Evolutionary conservation across 805 yeast genomes (phyloP).

Genomic region (Ascoidea asiatica): DNA sequence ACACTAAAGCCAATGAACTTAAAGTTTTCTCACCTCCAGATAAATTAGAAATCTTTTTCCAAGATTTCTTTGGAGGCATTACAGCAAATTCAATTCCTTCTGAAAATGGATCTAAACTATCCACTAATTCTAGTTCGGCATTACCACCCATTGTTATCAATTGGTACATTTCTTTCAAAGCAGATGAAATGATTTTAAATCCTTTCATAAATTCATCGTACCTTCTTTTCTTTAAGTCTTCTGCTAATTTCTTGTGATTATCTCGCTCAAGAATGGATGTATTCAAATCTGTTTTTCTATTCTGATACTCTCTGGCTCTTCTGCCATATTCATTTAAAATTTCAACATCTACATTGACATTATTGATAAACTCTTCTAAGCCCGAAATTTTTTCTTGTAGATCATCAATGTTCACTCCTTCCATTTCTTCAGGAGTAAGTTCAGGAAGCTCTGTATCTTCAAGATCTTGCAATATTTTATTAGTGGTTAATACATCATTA

Average conservation of each 20-base stretch:
- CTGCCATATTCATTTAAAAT: slow-evolving; percentile 64
- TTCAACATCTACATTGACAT: slow-evolving; percentile 55
- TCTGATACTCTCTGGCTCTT: slow-evolving; percentile 48
- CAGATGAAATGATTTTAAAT: slow-evolving; percentile 70
- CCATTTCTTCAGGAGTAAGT: slow-evolving; percentile 37
- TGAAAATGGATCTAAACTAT: slow-evolving; percentile 92
- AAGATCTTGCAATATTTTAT: slow-evolving; percentile 4
- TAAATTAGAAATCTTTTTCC: slow-evolving; percentile 90
- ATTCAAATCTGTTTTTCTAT: slow-evolving; percentile 54
- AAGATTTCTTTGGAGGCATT: slow-evolving; percentile 97
- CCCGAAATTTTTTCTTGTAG: slow-evolving; percentile 38
- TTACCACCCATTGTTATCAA: slow-evolving; percentile 99
- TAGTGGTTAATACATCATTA: slow-evolving; percentile 3
- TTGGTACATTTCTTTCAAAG: slow-evolving; percentile 92
- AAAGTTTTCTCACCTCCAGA: slow-evolving; percentile 98
- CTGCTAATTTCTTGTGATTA: slow-evolving; percentile 41
- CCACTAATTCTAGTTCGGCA: slow-evolving; percentile 93
- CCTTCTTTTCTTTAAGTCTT: slow-evolving; percentile 58
- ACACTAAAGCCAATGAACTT: slow-evolving; percentile 87
- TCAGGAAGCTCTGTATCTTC: slow-evolving; percentile 20
- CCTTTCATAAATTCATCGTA: slow-evolving; percentile 90
- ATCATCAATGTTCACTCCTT: slow-evolving; percentile 29
- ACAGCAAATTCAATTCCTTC: slow-evolving; percentile 95
- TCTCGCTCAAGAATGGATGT: slow-evolving; percentile 58
- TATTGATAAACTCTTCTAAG: slow-evolving; percentile 41